phyloP scores from a whole-genome alignment of 2,329 filamentous ascomycete genomes.

The Neophaeococcomyces aloes region DNA sequence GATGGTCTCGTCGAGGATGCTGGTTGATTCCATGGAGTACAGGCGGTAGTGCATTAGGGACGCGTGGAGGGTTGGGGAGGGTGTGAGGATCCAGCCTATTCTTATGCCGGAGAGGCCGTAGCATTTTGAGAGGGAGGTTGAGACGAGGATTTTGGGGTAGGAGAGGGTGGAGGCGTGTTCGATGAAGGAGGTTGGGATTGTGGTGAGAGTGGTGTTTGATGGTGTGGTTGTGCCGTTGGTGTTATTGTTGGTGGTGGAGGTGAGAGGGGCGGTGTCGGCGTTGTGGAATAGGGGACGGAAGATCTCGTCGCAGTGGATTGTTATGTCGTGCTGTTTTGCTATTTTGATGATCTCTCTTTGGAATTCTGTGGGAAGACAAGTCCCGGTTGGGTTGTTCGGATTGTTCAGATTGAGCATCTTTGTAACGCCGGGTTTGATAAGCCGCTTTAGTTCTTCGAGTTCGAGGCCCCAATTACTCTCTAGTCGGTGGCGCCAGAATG shows the following conservation, averaged over 20 bases:
- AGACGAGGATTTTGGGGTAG: slow-evolving; percentile 61
- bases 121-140: slow-evolving; percentile 76
- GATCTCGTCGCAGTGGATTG: slow-evolving; percentile 68
- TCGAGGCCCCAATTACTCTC: slow-evolving; percentile 58
- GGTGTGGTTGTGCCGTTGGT: too few relatives aligned
- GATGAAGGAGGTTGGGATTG: slow-evolving; percentile 28
- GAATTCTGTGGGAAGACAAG: slow-evolving; percentile 55
- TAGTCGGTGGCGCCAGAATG: slow-evolving; percentile 60
- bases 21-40: slow-evolving; percentile 79
- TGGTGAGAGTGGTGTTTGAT: neutral
- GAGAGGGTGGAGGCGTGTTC: slow-evolving; percentile 27
- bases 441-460: slow-evolving; percentile 50
- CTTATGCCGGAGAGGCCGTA: slow-evolving; percentile 74
- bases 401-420: slow-evolving; percentile 60
- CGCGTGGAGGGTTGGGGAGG: slow-evolving; percentile 51
- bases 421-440: slow-evolving; percentile 42
- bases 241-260: too few relatives aligned
- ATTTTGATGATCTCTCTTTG: slow-evolving; percentile 50
- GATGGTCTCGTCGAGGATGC: slow-evolving; percentile 66
- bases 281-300: slow-evolving; percentile 73
- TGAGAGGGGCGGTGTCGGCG: slow-evolving; percentile 35
- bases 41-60: slow-evolving; percentile 56
- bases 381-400: slow-evolving; percentile 73
- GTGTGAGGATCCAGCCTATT: slow-evolving; percentile 73
- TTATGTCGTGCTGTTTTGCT: slow-evolving; percentile 52